A percentile compares a stretch with the other conserved stretches of the same genome.
These are phyloP conservation scores for Ogataea thermomethanolica DNA, from an alignment of 805 yeast species.

Conservation along the genomic window DNA sequence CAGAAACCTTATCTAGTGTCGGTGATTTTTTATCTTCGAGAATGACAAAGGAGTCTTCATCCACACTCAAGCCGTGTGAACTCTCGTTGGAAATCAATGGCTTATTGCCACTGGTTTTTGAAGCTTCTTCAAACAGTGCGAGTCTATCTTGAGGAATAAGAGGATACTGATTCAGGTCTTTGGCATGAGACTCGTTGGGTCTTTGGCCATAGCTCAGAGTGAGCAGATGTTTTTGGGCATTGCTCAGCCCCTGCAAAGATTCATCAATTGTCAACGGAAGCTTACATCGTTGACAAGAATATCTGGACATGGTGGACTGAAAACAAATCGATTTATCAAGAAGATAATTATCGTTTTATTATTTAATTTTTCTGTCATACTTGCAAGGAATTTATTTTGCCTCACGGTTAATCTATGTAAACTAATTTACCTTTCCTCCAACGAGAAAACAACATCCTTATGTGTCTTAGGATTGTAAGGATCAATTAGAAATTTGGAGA, in stretches of 20 bases:
- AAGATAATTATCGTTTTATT: no score
- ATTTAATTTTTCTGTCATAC: neutral
- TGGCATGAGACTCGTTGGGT: slow-evolving; percentile 17
- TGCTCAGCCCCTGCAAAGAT: slow-evolving; percentile 48
- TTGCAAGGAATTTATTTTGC: neutral
- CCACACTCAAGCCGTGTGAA: slow-evolving; percentile 12
- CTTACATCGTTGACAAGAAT: slow-evolving; percentile 60
- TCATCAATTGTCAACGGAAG: slow-evolving; percentile 55
- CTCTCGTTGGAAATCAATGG: slow-evolving; percentile 21
- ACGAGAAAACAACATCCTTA: slow-evolving; percentile 47
- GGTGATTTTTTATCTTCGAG: slow-evolving; percentile 18
- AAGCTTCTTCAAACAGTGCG: slow-evolving; percentile 35
- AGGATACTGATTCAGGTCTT: slow-evolving; percentile 25
- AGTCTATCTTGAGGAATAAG: slow-evolving; percentile 39
- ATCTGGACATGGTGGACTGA: slow-evolving; percentile 22
- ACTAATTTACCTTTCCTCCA: slow-evolving; percentile 42
- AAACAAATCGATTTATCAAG: neutral
- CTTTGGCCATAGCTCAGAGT: slow-evolving; percentile 32
- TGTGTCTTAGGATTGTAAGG: slow-evolving; percentile 73
- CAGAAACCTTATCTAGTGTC: slow-evolving; percentile 25
- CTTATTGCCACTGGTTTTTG: slow-evolving; percentile 20
- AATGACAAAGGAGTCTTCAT: slow-evolving; percentile 31
- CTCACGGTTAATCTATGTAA: neutral
- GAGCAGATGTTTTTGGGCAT: slow-evolving; percentile 54
- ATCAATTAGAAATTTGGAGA: slow-evolving; percentile 73